Evolutionary conservation across 768 basidiomycete genomes (phyloP), one percentile per base, ranked within the genome.

Genomic region (Phanerochaete sordida): DNA sequence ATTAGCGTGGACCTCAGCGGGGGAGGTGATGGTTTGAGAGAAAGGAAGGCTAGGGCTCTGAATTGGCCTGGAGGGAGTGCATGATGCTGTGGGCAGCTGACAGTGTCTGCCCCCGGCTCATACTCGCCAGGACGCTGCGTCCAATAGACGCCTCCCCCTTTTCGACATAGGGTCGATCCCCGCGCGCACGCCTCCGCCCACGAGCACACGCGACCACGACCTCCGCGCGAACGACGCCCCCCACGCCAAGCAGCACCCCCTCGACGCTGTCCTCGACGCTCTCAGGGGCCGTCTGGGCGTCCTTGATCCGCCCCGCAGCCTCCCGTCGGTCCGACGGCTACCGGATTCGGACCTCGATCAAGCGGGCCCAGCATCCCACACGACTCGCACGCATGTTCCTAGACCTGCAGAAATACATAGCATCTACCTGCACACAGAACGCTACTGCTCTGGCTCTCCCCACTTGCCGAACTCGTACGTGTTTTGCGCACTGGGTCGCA

Each of bases 391-490:
- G n/a, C n/a, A n/a, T n/a, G n/a, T n/a, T n/a, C n/a, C n/a, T n/a
- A n/a, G n/a, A n/a, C n/a, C n/a, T n/a, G n/a, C n/a, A n/a, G n/a
- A n/a, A n/a, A n/a, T n/a, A n/a, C n/a, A n/a, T n/a, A n/a, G n/a
- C n/a, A n/a, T n/a, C n/a, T n/a, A n/a, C n/a, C n/a, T n/a, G n/a
- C 33, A 35, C 13, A 35, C 28, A 23, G 19, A 4, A 24, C 1
- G 15, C 26, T 43, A 21, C 54, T 44, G 37, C 12, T 11, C 53
- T 15, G 26, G 1, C 11, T 54, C 52, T 70, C 64, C 75, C 84
- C 84, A 85, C 16, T 76, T 67, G 54, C 80, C 75, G 58, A 87
- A 87, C 31, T 74, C 76, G 78, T 81, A 84, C 1, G 71, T 73
- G 37, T 81, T 78, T 30, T 73, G 69, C 11, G 67, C 64, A 0